Base-by-base conservation (phyloP, 106 monocot species). In the Ottelia alismoides region DNA sequence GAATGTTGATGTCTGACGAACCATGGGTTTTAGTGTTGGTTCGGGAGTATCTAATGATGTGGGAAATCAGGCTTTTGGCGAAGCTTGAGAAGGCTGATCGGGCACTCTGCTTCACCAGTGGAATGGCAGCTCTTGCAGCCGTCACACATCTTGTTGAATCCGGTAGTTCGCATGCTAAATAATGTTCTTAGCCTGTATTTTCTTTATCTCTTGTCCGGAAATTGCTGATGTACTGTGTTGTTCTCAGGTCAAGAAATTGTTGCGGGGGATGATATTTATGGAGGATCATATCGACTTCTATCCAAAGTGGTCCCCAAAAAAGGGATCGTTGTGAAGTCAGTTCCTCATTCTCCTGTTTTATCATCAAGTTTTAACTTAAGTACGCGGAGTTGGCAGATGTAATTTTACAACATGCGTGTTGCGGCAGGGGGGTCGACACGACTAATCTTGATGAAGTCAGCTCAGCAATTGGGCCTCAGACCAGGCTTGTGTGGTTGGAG, bases 91-190 rank as follows among this genome's bases (percentile, higher is more conserved):
- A 90, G 75, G 98, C 90, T 28, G 83, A 90, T 51, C 64, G 69
- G 28, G 90, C 85, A 51, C 82, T 99, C 72, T 90, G 98, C 74
- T 99, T 86, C 75, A 86, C 85, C 47, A 99, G 90, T 66, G 98
- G 98, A 60, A 99, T 99, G 98, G 85, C 98, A 58, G 90, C 90
- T 62, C 67, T 99, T 23, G 60, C 82, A 60, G 66, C 74, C 25
- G 74, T 86, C 20, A 75, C 74, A 19, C 79, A 83, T 59, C 85
- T 99, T 60, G 45, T 99, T 71, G 70, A 74, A 65, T 20, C 77
- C 68, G 90, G 98, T 25, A 27, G n/a, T n/a, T n/a, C n/a, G n/a
- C n/a, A n/a, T n/a, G n/a, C n/a, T n/a, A n/a, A n/a, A n/a, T n/a
- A n/a, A n/a, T n/a, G n/a, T n/a, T n/a, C n/a, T n/a, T n/a, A n/a